Percentiles rank a stretch among this genome's conserved stretches.
Evolutionary conservation across 805 yeast species (phyloP).

Genomic region (Ogataea corticis): DNA sequence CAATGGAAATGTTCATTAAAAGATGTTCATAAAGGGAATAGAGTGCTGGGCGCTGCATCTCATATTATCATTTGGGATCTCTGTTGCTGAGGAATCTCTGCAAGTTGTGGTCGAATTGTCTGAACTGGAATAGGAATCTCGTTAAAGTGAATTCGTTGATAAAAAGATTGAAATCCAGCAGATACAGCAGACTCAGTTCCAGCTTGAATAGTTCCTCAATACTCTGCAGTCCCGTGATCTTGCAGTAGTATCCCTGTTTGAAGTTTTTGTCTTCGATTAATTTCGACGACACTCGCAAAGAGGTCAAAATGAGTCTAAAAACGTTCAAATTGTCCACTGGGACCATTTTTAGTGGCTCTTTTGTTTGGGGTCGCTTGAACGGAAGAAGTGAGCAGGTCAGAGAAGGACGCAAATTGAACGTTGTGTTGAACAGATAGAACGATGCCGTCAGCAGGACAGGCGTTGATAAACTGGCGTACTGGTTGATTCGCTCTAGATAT

Average conservation of each 20-base stretch:
- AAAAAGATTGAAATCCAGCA: constrained; percentile 42
- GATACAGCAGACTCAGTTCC: constrained; percentile 42
- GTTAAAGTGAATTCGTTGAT: constrained; percentile 38
- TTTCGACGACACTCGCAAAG: constrained; percentile 41
- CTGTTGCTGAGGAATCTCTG: constrained; percentile 2
- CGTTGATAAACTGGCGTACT: constrained; percentile 32
- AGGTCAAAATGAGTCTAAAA: constrained; percentile 41
- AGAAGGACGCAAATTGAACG: constrained; percentile 29
- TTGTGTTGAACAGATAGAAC: constrained; percentile 31
- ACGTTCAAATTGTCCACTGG: constrained; percentile 39
- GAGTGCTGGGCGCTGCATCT: background rate
- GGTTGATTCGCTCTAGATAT: constrained; percentile 35
- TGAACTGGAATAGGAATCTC: constrained; percentile 35
- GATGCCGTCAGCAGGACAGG: constrained; percentile 34
- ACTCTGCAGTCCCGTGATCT: constrained; percentile 45
- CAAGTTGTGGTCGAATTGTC: constrained; percentile 23
- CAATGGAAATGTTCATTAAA: background rate
- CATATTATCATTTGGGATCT: background rate
- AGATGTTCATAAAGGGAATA: background rate
- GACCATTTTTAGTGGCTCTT: constrained; percentile 21
- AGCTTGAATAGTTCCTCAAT: constrained; percentile 39
- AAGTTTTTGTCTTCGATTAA: constrained; percentile 46
- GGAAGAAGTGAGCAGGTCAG: constrained; percentile 16
- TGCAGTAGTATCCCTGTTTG: constrained; percentile 43
- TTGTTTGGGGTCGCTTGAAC: constrained; percentile 8